These are phyloP conservation scores for Emmonsia crescens DNA, from an alignment of 2,329 filamentous ascomycete genomes.

Conservation along the genomic window DNA sequence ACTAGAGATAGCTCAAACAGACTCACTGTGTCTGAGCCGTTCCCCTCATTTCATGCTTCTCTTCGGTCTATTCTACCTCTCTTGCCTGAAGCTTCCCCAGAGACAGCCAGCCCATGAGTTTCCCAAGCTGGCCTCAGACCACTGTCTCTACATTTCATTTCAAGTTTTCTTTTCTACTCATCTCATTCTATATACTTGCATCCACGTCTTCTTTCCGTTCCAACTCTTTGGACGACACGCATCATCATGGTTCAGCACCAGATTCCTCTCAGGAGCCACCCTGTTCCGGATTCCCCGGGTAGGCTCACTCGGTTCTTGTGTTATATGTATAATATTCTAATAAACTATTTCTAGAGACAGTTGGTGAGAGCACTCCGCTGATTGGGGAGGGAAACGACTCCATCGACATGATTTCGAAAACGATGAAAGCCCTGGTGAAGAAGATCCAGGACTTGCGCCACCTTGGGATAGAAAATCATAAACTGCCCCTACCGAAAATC, in stretches of 20 bases:
- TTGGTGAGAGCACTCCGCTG: slow-evolving; percentile 5
- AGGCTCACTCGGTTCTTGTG: neutral
- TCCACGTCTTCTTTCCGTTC: neutral
- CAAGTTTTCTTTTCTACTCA: neutral
- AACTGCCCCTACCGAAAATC: slow-evolving; percentile 61
- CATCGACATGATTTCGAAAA: slow-evolving; percentile 21
- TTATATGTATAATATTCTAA: neutral
- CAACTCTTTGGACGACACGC: neutral
- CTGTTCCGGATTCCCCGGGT: neutral
- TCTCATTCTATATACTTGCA: neutral
- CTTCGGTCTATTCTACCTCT: neutral
- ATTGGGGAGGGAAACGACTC: slow-evolving; percentile 9
- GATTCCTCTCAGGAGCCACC: neutral
- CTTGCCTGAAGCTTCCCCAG: neutral
- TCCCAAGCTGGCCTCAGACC: neutral
- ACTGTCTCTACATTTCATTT: neutral
- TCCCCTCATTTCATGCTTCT: neutral
- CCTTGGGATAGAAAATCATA: slow-evolving; percentile 58
- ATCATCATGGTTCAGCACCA: neutral
- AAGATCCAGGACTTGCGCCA: slow-evolving; percentile 52
- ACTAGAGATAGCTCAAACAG: neutral
- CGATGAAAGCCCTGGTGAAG: slow-evolving; percentile 29
- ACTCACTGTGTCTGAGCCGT: too few species aligned
- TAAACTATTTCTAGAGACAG: slow-evolving; percentile 3
- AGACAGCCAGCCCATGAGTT: neutral